These are phyloP conservation scores for Starmera stellimalicola DNA, from an alignment of 1,139 yeast genomes.

Conservation along the genomic window DNA sequence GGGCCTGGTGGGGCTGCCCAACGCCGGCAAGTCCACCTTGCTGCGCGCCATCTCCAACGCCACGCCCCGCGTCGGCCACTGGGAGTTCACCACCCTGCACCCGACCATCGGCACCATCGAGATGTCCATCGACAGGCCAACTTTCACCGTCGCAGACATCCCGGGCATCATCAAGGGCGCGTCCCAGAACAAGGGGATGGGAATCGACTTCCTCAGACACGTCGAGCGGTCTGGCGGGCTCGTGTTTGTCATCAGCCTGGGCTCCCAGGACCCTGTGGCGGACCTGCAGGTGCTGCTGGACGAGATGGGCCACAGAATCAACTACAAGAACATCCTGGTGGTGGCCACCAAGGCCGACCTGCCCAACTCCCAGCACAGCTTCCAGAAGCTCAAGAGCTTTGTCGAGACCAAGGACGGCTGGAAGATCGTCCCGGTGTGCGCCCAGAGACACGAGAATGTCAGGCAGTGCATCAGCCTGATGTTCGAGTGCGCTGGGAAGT, in stretches of 20 bases:
- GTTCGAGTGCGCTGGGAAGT: constrained; percentile 50
- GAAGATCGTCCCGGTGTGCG: constrained; percentile 82
- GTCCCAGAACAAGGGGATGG: constrained; percentile 79
- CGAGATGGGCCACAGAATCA: constrained; percentile 66
- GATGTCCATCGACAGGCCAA: constrained; percentile 53
- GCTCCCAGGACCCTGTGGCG: constrained; percentile 45
- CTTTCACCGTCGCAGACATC: constrained; percentile 93
- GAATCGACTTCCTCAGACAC: constrained; percentile 83
- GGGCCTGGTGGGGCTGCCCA: constrained; percentile 91
- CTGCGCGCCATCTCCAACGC: constrained; percentile 86
- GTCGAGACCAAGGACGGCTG: constrained; percentile 35
- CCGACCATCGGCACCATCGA: constrained; percentile 88
- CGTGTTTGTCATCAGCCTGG: constrained; percentile 79
- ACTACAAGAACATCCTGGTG: constrained; percentile 53
- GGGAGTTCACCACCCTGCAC: constrained; percentile 92
- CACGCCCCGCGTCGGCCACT: constrained; percentile 85
- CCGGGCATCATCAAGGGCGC: constrained; percentile 95
- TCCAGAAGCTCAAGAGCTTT: constrained; percentile 30
- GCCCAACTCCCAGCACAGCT: constrained; percentile 39
- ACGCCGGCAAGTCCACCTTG: constrained; percentile 91
- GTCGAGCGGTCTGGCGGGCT: constrained; percentile 86
- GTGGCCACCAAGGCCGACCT: constrained; percentile 92
- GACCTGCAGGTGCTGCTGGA: constrained; percentile 53
- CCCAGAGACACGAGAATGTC: constrained; percentile 59
- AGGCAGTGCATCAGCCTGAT: constrained; percentile 61